These are phyloP conservation scores for Pseudocercospora fuligena DNA, from an alignment of 2,329 filamentous ascomycete species.

Conservation along the genomic window DNA sequence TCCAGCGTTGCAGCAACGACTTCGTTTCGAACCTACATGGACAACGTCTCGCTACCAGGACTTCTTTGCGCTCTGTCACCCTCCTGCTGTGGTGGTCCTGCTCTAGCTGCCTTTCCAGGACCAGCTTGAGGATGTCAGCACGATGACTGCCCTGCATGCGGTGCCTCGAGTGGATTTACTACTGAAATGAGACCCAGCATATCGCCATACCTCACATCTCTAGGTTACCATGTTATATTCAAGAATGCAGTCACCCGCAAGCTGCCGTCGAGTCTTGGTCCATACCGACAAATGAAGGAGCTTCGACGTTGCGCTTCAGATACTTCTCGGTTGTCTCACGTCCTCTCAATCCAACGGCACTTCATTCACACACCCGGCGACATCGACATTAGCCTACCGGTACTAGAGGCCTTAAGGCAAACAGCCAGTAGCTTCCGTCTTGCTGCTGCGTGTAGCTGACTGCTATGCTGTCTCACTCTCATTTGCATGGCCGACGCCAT, in stretches of 20 bases:
- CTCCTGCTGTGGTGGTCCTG: not conserved
- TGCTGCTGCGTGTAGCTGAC: not conserved
- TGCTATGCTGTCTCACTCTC: not conserved
- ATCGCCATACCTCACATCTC: not conserved
- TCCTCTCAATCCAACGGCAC: not conserved
- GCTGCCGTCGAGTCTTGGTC: conserved; percentile 2
- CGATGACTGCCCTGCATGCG: not conserved
- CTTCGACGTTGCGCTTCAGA: not conserved
- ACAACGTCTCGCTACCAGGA: conserved; percentile 7
- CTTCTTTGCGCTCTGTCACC: not conserved
- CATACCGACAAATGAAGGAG: conserved; percentile 5
- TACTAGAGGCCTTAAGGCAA: not conserved
- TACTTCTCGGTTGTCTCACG: conserved; percentile 3
- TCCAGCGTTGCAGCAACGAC: not conserved
- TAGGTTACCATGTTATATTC: conserved; percentile 4
- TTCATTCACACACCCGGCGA: not conserved
- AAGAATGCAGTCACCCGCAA: not conserved
- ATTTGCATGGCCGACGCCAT: not conserved
- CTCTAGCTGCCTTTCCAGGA: not conserved
- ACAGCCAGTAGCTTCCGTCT: not conserved
- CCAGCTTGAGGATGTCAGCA: not conserved
- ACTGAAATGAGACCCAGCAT: conserved; percentile 1
- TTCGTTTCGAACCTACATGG: not conserved
- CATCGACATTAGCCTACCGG: not conserved
- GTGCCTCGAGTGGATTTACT: conserved; percentile 2